Conservation (phyloP, 1,284 basidiomycete genomes). For the Veloporphyrellus conicus region DNA sequence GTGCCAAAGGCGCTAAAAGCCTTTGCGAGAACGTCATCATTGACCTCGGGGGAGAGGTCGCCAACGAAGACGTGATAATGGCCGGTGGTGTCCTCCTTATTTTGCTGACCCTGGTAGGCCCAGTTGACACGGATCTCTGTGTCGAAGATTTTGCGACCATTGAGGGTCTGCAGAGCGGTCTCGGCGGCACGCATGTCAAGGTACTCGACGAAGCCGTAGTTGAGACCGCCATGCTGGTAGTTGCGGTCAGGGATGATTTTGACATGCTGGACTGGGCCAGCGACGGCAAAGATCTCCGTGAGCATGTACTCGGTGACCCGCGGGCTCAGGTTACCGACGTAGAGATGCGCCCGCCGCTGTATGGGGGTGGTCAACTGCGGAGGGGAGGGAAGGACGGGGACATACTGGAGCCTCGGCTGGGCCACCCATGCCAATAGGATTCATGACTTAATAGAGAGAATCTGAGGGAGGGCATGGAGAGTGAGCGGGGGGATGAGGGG, state of each 20-base stretch:
- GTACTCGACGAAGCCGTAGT: slow-evolving; percentile 98
- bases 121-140: slow-evolving; percentile 96
- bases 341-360: slow-evolving; percentile 87
- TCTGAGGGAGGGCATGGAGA: background rate
- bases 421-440: slow-evolving; percentile 64
- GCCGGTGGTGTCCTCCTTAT: slow-evolving; percentile 92
- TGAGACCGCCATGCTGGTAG: slow-evolving; percentile 95
- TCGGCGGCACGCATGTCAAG: slow-evolving; percentile 96
- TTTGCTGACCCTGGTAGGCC: slow-evolving; percentile 95
- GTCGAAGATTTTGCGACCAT: slow-evolving; percentile 97
- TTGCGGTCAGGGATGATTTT: slow-evolving; percentile 99
- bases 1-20: slow-evolving; percentile 94
- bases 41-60: slow-evolving; percentile 96
- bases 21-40: slow-evolving; percentile 93
- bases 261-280: slow-evolving; percentile 91
- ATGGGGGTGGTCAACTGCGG: slow-evolving; percentile 17
- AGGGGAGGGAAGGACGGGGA: slow-evolving; percentile 26
- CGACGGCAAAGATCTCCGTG: slow-evolving; percentile 93
- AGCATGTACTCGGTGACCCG: slow-evolving; percentile 93
- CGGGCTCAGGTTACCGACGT: slow-evolving; percentile 94
- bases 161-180: slow-evolving; percentile 92
- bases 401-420: slow-evolving; percentile 73
- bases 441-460: slow-evolving; percentile 63
- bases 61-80: slow-evolving; percentile 99
- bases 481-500: background rate